These are phyloP conservation scores for Exophiala alcalophila DNA, from an alignment of 2,329 filamentous ascomycete species.

Conservation along the genomic window DNA sequence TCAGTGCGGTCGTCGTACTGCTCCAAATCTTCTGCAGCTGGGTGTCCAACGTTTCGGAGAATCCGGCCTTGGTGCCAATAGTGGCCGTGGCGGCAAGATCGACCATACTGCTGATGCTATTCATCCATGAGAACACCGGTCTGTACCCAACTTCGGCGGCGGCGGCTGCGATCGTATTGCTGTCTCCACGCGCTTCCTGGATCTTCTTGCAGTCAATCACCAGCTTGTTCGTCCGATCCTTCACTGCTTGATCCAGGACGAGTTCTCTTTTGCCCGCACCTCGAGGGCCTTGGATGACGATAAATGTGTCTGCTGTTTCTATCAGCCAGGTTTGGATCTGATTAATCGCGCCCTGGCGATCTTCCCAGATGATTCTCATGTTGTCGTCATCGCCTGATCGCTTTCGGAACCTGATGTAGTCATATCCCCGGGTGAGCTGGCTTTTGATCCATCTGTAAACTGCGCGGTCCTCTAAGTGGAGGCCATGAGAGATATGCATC, in stretches of 20 bases:
- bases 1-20: slow-evolving; percentile 75
- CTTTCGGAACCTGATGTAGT: slow-evolving; percentile 42
- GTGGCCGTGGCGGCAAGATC: slow-evolving; percentile 92
- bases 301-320: slow-evolving; percentile 86
- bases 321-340: slow-evolving; percentile 81
- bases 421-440: slow-evolving; percentile 51
- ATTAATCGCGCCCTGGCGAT: slow-evolving; percentile 76
- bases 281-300: slow-evolving; percentile 86
- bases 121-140: slow-evolving; percentile 94
- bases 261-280: slow-evolving; percentile 89
- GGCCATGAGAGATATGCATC: slow-evolving; percentile 74
- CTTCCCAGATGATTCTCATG: slow-evolving; percentile 80
- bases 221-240: slow-evolving; percentile 68
- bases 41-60: slow-evolving; percentile 86
- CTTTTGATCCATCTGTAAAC: slow-evolving; percentile 78
- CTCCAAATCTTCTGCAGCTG: slow-evolving; percentile 87
- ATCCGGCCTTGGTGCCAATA: slow-evolving; percentile 89
- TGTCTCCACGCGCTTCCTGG: slow-evolving; percentile 84
- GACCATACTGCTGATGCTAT: slow-evolving; percentile 86
- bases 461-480: slow-evolving; percentile 55
- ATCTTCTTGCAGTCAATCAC: slow-evolving; percentile 91
- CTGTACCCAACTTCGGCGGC: slow-evolving; percentile 83
- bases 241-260: slow-evolving; percentile 77
- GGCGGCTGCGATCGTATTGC: slow-evolving; percentile 75
- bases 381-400: slow-evolving; percentile 62